Evolutionary conservation across 352 stramenopile genomes (phyloP), one percentile per base, ranked within the genome.

Genomic region (Pythium insidiosum): DNA sequence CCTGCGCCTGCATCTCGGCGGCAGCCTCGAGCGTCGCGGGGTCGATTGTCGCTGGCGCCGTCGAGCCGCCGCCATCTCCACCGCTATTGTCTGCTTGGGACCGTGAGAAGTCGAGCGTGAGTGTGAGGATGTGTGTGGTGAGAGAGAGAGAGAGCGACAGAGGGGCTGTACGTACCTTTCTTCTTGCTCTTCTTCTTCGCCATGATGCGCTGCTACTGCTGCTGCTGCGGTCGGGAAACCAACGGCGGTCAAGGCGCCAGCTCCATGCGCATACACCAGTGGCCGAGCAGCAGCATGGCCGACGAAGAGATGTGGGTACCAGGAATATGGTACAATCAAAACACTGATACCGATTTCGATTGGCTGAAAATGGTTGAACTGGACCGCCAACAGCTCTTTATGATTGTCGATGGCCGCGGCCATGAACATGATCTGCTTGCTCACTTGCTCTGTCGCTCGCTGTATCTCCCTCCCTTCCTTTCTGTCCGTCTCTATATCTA

Each of bases 151-250:
- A 43, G 2, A 50, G 25, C 15, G 26, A 18, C 10, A 18, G 23
- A 35, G 38, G 26, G 16, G 37, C 6, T 19, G 25, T 22, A 45
- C 56, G 45, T 48, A 67, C 68, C 58, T 79, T 64, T 83, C 58
- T 86, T 87, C 57, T 82, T 87, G 26, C 50, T 68, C 51, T 89
- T 92, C 71, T 89, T 92, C 26, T 70, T 70, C 46, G 54, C 71
- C 78, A 90, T 90, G 22, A 20, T 6, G 28, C 47, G 38, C 19
- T 25, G 31, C n/a, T n/a, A n/a, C n/a, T n/a, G n/a, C n/a, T n/a
- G n/a, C n/a, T n/a, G 19, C 20, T 50, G 23, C 11, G 16, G 25
- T 7, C 13, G 41, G 10, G 13, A 9, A 5, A 24, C 12, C 38
- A 29, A 6, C 22, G 5, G 18, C 22, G 18, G 18, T 20, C 34